Conservation (phyloP, 345 rosid genomes). For the Melaleuca quinquenervia region DNA sequence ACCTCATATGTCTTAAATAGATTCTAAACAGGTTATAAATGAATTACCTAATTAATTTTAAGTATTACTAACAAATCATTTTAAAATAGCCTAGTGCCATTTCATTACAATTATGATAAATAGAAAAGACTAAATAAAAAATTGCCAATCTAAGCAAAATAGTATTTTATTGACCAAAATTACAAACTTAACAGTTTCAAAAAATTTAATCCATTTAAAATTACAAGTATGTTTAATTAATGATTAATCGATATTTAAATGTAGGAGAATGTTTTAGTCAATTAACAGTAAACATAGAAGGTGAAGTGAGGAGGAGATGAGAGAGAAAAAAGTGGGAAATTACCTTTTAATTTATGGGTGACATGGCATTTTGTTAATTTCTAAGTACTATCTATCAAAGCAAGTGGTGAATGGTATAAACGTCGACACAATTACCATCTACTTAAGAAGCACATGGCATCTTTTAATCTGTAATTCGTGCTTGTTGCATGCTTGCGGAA, state of each 20-base stretch:
- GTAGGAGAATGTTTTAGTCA: not conserved
- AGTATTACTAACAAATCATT: too few relatives aligned
- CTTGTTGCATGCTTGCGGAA: not conserved
- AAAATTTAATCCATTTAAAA: not conserved
- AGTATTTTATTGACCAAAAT: not conserved
- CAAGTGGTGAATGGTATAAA: too few relatives aligned
- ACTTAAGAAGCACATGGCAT: too few relatives aligned
- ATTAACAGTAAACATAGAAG: not conserved
- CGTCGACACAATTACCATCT: too few relatives aligned
- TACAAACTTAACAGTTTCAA: too few relatives aligned
- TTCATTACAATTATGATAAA: accelerated
- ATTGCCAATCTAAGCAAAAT: not conserved
- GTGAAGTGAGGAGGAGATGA: not conserved
- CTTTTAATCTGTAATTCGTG: too few relatives aligned
- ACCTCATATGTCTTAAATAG: too few relatives aligned
- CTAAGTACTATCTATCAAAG: not conserved
- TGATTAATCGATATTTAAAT: not conserved
- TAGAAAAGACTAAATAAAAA: not conserved
- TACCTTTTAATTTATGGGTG: accelerated
- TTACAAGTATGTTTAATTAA: not conserved
- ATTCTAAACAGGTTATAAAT: too few relatives aligned
- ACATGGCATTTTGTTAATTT: not conserved
- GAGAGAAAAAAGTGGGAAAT: not conserved
- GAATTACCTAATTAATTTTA: too few relatives aligned
- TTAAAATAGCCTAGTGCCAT: too few relatives aligned